Percentiles rank a stretch among this genome's conserved stretches.
phyloP scores from a whole-genome alignment of 208 protist species.

The Trypanosoma platydactyli region DNA sequence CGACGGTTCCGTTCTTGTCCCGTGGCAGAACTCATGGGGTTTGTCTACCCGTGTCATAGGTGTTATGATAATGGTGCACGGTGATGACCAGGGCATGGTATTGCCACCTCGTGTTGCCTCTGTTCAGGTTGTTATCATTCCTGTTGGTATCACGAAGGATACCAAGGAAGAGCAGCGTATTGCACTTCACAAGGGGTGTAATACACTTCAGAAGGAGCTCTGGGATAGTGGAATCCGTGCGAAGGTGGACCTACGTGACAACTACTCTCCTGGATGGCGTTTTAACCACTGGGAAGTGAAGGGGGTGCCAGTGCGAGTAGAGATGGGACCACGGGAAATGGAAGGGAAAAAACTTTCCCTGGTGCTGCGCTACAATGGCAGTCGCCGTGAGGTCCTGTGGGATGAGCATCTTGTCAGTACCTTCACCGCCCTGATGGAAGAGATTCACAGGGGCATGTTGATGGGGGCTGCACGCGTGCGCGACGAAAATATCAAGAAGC shows the following conservation, averaged over 20 bases:
- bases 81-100: slow-evolving; percentile 98
- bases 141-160: slow-evolving; percentile 88
- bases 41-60: slow-evolving; percentile 98
- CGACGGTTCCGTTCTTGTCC: slow-evolving; percentile 79
- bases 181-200: slow-evolving; percentile 49
- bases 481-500: slow-evolving; percentile 48
- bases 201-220: slow-evolving; percentile 67
- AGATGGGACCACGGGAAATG: slow-evolving; percentile 98
- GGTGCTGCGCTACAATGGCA: slow-evolving; percentile 65
- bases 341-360: slow-evolving; percentile 53
- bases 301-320: slow-evolving; percentile 96
- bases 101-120: slow-evolving; percentile 96
- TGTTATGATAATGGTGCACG: slow-evolving; percentile 99
- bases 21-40: slow-evolving; percentile 99
- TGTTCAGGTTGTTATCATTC: slow-evolving; percentile 95
- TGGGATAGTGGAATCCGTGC: slow-evolving; percentile 77
- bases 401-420: slow-evolving; percentile 33
- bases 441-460: slow-evolving; percentile 93
- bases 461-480: slow-evolving; percentile 46
- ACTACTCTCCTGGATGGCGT: slow-evolving; percentile 97
- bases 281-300: slow-evolving; percentile 99
- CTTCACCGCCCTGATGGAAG: slow-evolving; percentile 71
- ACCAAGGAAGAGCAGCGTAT: slow-evolving; percentile 62
- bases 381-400: slow-evolving; percentile 66
- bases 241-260: slow-evolving; percentile 91